These are phyloP conservation scores for Yarrowia sp. DNA, from an alignment of 805 yeast species.

Conservation along the genomic window DNA sequence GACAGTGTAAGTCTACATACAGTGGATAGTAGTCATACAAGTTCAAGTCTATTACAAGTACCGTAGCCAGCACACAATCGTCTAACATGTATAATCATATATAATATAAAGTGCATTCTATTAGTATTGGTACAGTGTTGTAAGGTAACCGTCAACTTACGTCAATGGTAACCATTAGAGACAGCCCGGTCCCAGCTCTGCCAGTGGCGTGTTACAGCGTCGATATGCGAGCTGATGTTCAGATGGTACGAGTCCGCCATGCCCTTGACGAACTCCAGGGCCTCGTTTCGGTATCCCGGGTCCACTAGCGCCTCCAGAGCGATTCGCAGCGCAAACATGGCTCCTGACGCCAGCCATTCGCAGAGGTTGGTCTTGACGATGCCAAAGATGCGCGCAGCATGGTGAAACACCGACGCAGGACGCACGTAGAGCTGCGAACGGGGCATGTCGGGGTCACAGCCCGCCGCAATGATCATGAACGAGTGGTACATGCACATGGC, in stretches of 20 bases:
- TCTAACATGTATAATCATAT: no score
- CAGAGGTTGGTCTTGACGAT: conserved; percentile 5
- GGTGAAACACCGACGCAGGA: neutral
- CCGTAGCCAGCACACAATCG: no score
- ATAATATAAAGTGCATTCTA: neutral
- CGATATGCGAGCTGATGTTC: conserved; percentile 2
- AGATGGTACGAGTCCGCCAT: neutral
- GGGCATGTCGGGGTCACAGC: neutral
- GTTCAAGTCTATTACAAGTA: no score
- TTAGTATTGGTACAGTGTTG: neutral
- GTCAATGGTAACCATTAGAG: neutral
- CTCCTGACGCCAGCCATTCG: conserved; percentile 13
- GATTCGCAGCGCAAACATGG: conserved; percentile 6
- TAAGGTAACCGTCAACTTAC: neutral
- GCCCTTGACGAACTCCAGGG: neutral
- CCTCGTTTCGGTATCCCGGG: neutral
- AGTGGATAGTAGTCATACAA: no score
- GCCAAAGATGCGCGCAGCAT: neutral
- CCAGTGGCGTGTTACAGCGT: neutral
- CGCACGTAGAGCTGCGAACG: neutral
- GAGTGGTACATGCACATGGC: conserved; percentile 24
- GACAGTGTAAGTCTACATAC: no score
- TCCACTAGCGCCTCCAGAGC: neutral
- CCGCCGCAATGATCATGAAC: neutral
- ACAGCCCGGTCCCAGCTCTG: neutral